Percentiles rank a stretch among this genome's conserved stretches.
Evolutionary conservation across 441 rosid species (phyloP).

Genomic region (Jatropha podagrica): DNA sequence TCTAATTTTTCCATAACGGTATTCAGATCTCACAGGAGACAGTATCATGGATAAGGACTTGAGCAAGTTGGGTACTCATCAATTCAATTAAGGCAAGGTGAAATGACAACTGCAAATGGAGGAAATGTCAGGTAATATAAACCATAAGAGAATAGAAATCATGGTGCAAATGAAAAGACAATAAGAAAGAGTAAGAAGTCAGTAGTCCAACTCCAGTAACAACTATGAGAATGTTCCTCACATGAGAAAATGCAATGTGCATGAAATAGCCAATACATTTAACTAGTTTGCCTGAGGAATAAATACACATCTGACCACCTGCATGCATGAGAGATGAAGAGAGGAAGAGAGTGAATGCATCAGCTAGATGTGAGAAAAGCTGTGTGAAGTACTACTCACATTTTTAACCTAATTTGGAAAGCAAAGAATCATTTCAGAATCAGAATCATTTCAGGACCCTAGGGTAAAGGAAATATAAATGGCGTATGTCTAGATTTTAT

Average conservation of each 20-base stretch:
- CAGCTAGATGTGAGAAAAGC: not conserved
- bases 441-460: slow-evolving; percentile 1
- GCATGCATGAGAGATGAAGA: not conserved
- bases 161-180: not conserved
- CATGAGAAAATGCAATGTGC: not conserved
- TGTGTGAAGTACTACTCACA: not conserved
- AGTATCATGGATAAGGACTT: not conserved
- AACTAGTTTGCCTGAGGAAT: not conserved
- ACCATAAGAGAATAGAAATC: not conserved
- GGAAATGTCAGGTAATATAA: not conserved
- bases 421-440: not conserved
- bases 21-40: slow-evolving; percentile 1
- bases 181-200: not conserved
- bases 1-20: not conserved
- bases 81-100: slow-evolving; percentile 10
- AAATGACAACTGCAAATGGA: slow-evolving; percentile 7
- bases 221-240: not conserved
- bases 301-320: not conserved
- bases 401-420: not conserved
- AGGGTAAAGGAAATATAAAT: not conserved
- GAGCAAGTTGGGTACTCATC: not conserved
- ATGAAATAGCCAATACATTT: not conserved
- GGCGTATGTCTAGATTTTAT: not conserved
- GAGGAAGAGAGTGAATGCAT: not conserved
- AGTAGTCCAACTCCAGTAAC: not conserved